Base-by-base conservation (phyloP, 345 rosid genomes). In the Aurinia saxatilis region DNA sequence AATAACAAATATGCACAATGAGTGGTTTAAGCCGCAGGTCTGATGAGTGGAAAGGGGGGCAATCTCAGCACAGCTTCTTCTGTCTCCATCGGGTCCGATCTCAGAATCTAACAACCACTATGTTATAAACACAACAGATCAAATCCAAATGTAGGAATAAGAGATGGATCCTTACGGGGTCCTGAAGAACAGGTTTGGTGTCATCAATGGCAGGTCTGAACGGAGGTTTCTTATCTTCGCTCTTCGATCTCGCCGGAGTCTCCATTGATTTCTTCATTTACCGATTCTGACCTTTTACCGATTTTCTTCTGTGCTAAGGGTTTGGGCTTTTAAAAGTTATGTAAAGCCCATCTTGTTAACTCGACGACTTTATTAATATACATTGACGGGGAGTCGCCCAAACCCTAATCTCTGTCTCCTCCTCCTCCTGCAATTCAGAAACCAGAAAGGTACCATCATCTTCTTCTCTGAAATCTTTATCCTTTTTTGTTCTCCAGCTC, bases 1-100 rank as follows among this genome's bases (percentile, higher is more conserved):
- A n/a, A n/a, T n/a, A n/a, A n/a, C n/a, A n/a, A n/a, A n/a, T n/a
- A n/a, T n/a, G n/a, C n/a, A n/a, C n/a, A n/a, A n/a, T n/a, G n/a
- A n/a, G n/a, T n/a, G n/a, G n/a, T n/a, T n/a, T n/a, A n/a, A n/a
- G n/a, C n/a, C 12, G 11, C 13, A 6, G 73, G 50, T 61, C 42
- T 46, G 36, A 62, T 23, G 52, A 63, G 33, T 16, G 78, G 72
- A 57, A 76, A 76, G 48, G 88, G 66, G 5, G 96, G 90, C 84
- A 84, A 63, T 40, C 79, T 73, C 50, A 88, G 76, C 68, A 86
- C 85, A 17, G 90, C 87, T 73, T 88, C 93, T 70, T 83, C 88
- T 0, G 85, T 82, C 73, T 85, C 88, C 47, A 78, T 76, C 5
- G 86, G 96, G 50, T 88, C 93, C 8, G 96, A 83, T 66, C 92